Evolutionary conservation across 768 basidiomycete species (phyloP), one percentile per base, ranked within the genome.

Genomic region (Mycena vulgaris): DNA sequence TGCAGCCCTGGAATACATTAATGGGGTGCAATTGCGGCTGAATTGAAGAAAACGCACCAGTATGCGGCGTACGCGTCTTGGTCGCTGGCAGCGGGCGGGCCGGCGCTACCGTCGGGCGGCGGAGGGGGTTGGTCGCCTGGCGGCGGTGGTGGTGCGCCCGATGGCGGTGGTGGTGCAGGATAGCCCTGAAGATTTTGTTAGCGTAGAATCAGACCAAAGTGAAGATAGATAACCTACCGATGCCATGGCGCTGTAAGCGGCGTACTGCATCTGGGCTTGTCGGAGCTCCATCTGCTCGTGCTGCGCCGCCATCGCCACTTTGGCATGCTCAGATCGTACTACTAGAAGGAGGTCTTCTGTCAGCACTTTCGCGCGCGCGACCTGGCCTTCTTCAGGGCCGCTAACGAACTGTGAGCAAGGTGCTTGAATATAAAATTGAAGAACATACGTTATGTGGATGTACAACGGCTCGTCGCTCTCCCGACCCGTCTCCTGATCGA

Each of bases 291-390:
- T 92, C 80, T 95, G 94, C 78, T 95, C 93, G 60, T 93, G 93
- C 58, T 86, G 85, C 6, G 93, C 79, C 16, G 88, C 78, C 3
- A 83, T 74, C 69, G 89, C 87, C 61, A 95, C 92, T 80, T 99
- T 97, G 30, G 88, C 90, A 77, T 96, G 95, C 78, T 99, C 96
- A 70, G 89, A 86, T 21, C 89, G 88, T 11, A 99, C 95, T n/a
- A 98, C 96, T 42, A 92, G 87, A 13, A 97, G 87, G 2, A 98
- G 88, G 77, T 98, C 96, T 72, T 96, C 94, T 1, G 95, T 95
- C 30, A 97, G 82, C 9, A 90, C 91, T 80, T 95, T 95, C 5
- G 96, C 97, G 49, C 94, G 90, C 25, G 91, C 91, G 0, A 97
- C 92, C 83, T 96, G 94, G 16, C 88, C 88, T 71, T 95, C 93